Percentiles rank a stretch among this genome's conserved stretches.
phyloP scores from a whole-genome alignment of 78 protist species.

The Diacronema lutheri region DNA sequence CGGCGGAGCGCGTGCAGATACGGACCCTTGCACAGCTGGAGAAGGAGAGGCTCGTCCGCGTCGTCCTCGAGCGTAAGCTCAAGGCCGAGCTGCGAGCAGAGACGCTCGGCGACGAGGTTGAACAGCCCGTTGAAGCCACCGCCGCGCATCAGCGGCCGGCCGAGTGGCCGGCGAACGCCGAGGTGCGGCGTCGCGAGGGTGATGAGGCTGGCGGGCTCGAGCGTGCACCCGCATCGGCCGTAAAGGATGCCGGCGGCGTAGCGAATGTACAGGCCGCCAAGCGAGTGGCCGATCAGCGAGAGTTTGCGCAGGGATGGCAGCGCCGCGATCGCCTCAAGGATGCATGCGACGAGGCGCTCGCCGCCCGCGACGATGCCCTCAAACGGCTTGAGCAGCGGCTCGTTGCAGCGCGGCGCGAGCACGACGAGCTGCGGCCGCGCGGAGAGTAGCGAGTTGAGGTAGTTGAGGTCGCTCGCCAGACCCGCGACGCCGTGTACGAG shows the following conservation, averaged over 20 bases:
- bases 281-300: neutral
- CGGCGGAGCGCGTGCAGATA: neutral
- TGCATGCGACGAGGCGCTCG: neutral
- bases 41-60: too few relatives aligned
- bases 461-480: neutral
- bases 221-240: neutral
- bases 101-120: too few relatives aligned
- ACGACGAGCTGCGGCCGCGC: too few relatives aligned
- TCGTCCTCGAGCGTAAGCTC: too few relatives aligned
- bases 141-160: too few relatives aligned
- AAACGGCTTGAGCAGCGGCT: too few relatives aligned
- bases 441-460: neutral
- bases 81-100: too few relatives aligned
- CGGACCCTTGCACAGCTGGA: neutral
- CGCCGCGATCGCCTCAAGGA: neutral
- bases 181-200: neutral
- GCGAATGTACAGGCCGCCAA: neutral
- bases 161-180: neutral
- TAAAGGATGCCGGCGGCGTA: neutral
- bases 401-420: too few relatives aligned
- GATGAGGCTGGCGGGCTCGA: neutral
- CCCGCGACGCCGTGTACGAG: neutral
- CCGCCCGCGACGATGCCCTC: neutral
- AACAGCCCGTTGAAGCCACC: too few relatives aligned
- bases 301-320: neutral